Percentiles rank a stretch among this genome's conserved stretches.
These are phyloP conservation scores for Parachlorella kessleri DNA, from an alignment of 139 green algal genomes.

Conservation along the genomic window DNA sequence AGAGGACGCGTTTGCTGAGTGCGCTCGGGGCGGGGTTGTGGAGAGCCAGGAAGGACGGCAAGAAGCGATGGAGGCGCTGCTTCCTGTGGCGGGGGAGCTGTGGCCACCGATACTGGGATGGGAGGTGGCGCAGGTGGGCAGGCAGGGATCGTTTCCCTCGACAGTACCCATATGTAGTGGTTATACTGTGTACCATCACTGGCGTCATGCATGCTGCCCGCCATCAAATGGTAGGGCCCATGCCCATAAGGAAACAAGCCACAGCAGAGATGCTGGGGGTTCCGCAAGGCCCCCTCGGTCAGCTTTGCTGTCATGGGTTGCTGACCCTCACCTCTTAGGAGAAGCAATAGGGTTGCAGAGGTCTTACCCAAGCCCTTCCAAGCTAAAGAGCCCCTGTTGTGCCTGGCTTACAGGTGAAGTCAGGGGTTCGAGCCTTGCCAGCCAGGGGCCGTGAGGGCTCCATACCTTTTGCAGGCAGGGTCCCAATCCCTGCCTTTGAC, in stretches of 20 bases:
- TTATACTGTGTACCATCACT: no score
- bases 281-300: no score
- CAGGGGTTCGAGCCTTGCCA: constrained; percentile 77
- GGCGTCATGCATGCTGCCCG: no score
- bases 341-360: no score
- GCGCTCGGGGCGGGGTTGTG: constrained; percentile 6
- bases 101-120: constrained; percentile 61
- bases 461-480: constrained; percentile 65
- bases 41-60: constrained; percentile 2
- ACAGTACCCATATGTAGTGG: no score
- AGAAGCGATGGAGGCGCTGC: constrained; percentile 35
- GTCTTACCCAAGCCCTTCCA: neutral
- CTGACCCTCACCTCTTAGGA: no score
- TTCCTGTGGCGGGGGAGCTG: constrained; percentile 26
- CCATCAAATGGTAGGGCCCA: no score
- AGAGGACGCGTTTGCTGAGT: constrained; percentile 44
- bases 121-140: constrained; percentile 24
- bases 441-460: constrained; percentile 56
- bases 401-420: constrained; percentile 22
- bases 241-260: no score
- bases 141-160: no score
- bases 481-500: constrained; percentile 9
- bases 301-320: no score
- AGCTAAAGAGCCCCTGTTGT: constrained; percentile 37
- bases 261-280: no score